Base-by-base conservation (phyloP, 306 rosid genomes). In the Gillenia trifoliata region DNA sequence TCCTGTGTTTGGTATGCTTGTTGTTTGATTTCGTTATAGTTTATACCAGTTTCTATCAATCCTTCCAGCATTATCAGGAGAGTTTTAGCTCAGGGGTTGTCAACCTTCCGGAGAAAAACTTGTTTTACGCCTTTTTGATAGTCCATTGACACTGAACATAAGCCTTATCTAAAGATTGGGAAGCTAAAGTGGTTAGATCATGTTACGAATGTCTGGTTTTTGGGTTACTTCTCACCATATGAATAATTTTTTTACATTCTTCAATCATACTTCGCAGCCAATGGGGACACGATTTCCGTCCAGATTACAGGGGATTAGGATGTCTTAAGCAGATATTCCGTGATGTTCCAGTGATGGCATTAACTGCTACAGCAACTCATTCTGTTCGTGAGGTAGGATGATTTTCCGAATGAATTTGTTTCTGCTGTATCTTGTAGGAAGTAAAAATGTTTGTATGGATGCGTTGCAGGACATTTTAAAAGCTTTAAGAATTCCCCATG, bases 221-320 rank as follows among this genome's bases (percentile, higher is more conserved):
- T 55, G 34, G 64, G 33, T 34, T 55, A 54, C 50, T 34, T 8
- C 41, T 54, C 52, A 71, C 33, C 10, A 54, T 55, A 22, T 13
- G 50, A 70, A 13, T 56, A 68, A 66, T 73, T 41, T 26, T 28
- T 47, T 31, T 76, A 31, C 77, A 29, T 65, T 79, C 70, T 57
- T 31, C 34, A 20, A 20, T 72, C 26, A 50, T 79, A 45, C 77
- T 79, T 81, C 68, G 74, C 88, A 94, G 98, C 85, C 97, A 91
- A 83, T 94, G 98, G 98, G 98, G 98, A 73, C 98, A 91, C 83
- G 98, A 94, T 87, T 94, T 94, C 80, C 98, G 97, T 70, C 97
- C 98, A 74, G 98, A 94, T 84, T 94, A 91, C 84, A 86, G 93
- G 33, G 95, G 66, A 79, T 83, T 94, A 41, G 97, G 96, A 82